Evolutionary conservation across 495 filamentous ascomycete species (phyloP), one percentile per base, ranked within the genome.

Genomic region (Lepidopterella palustris): DNA sequence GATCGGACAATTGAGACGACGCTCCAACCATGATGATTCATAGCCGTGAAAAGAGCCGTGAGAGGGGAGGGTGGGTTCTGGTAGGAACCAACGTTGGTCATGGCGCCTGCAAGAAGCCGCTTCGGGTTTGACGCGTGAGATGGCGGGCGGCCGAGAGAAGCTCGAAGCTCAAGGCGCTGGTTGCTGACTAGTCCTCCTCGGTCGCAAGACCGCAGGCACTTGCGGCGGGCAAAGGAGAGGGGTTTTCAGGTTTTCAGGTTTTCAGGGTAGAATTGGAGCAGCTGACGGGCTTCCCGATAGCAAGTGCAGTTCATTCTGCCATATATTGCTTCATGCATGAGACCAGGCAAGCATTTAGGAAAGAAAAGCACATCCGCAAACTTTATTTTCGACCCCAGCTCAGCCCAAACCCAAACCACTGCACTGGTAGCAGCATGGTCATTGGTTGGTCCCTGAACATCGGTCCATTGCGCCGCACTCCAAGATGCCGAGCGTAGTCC

Each of bases 321-420:
- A n/a, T n/a, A n/a, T n/a, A n/a, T n/a, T n/a, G n/a, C n/a, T n/a
- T n/a, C n/a, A n/a, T n/a, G n/a, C n/a, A 6, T 13, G 31, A 6
- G 31, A 5, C 13, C 31, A 35, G 13, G 31, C 31, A 13, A 13
- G 6, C 31, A 35, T 5, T 13, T 6, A 35, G 13, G 31, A 35
- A 35, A 35, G 13, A 35, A 35, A 35, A 35, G 31, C 31, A 35
- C 31, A 35, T 35, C 31, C 31, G 5, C 52, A 65, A 65, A 65
- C 63, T 53, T 60, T 65, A 65, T 58, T 62, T 55, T 49, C 58
- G 54, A 65, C 58, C 62, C 52, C 51, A 60, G 61, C 45, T 15
- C 18, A 51, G n/a, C 58, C 28, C 39, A 50, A 58, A 45, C 57
- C 62, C 45, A 65, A 58, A 57, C 62, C 62, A 65, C 20, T 13